Percentiles rank a stretch among this genome's conserved stretches.
Evolutionary conservation across 495 filamentous ascomycete species (phyloP).

Genomic region (Penicillium pancosmium): DNA sequence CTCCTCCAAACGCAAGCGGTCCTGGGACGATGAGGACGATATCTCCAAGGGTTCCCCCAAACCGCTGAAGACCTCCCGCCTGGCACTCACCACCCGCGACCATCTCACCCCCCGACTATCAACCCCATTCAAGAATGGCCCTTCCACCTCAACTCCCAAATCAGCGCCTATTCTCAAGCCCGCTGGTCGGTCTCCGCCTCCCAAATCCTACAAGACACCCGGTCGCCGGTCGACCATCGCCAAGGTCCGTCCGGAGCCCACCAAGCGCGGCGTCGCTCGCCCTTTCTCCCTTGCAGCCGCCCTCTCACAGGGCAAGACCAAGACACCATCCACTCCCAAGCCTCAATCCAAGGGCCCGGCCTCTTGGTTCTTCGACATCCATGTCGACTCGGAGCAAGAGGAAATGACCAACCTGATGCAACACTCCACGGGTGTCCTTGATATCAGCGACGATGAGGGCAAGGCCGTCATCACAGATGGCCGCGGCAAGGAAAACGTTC

Average conservation of each 20-base stretch:
- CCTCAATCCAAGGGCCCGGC: constrained; percentile 51
- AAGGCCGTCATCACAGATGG: constrained; percentile 44
- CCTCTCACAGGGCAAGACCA: constrained; percentile 47
- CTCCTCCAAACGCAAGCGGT: constrained; percentile 67
- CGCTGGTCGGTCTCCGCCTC: constrained; percentile 44
- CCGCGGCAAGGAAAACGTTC: constrained; percentile 90
- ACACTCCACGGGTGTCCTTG: constrained; percentile 81
- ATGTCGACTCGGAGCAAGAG: constrained; percentile 89
- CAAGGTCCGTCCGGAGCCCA: constrained; percentile 55
- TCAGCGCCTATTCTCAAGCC: constrained; percentile 39
- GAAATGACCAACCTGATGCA: constrained; percentile 89
- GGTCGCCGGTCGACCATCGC: constrained; percentile 41
- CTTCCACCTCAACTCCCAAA: constrained; percentile 37
- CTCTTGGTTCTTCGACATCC: constrained; percentile 90
- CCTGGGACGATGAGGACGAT: constrained; percentile 57
- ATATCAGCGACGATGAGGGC: constrained; percentile 69
- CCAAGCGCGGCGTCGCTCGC: constrained; percentile 38
- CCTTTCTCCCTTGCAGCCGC: constrained; percentile 83
- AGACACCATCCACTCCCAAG: constrained; percentile 31
- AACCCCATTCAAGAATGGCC: constrained; percentile 36
- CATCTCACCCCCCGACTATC: constrained; percentile 37
- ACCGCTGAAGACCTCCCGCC: constrained; percentile 45
- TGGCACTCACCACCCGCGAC: constrained; percentile 36
- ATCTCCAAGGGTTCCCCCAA: constrained; percentile 41
- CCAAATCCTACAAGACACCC: constrained; percentile 38